Base-by-base conservation (phyloP, 2,329 filamentous ascomycete genomes). In the Ophiognomonia clavigignenti-juglandacearum region DNA sequence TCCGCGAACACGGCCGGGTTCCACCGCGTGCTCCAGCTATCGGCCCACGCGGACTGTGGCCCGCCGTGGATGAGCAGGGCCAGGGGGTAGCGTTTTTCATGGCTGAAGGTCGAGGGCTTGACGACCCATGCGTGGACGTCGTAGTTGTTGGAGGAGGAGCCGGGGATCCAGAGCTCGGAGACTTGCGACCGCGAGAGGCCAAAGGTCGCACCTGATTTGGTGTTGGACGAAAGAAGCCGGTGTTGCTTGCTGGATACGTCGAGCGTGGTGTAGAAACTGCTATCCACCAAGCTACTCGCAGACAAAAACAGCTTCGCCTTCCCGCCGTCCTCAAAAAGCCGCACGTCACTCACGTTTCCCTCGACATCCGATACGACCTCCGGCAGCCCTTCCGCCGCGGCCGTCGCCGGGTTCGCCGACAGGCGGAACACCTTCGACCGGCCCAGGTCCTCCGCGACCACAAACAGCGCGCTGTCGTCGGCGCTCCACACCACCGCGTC, bases 1-100 rank as follows among this genome's bases (percentile, higher is more conserved):
- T 95, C 88, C 4, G 89, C 88, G 60, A 89, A 95, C 9, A 92
- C 77, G 50, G 86, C 87, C 2, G 86, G 85, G 61, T 95, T 95
- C 89, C 89, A 95, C 16, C 89, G 75, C 3, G 84, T 89, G 62
- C 78, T 85, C 87, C 88, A 95, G 23, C 75, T 72, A 58, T 93
- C 85, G 26, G 65, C 69, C 84, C 86, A 92, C 0, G 86, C 80
- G 19, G 83, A 80, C 62, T 93, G 87, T 0, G 88, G 88, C 0
- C 89, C 89, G 45, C 89, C 89, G 59, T 95, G 89, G 53, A 95
- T 86, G 35, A 91, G 69, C 60, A 90, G 84, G 2, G 85, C 80
- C 4, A 95, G 72, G 0, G 89, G 89, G 58, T 92, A 95, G 54
- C 80, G 89, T 64, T 88, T 85, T 16, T 65, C 71, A 8, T 75